phyloP scores from a whole-genome alignment of 2,329 filamentous ascomycete species.

The Ceratocystis diversiconidia region DNA sequence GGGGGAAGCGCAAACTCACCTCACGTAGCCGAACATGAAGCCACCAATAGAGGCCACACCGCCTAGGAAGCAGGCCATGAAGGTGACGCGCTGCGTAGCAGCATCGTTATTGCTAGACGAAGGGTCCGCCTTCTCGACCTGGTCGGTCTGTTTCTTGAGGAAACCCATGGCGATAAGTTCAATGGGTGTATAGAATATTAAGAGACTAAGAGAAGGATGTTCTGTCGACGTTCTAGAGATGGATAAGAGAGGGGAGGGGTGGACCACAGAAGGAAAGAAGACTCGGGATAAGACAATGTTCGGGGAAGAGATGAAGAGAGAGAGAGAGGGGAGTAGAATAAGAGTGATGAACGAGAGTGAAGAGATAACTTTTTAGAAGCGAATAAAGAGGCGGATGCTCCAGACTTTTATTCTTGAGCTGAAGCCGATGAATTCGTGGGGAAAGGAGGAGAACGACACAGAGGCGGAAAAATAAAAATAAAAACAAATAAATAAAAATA shows the following conservation, averaged over 20 bases:
- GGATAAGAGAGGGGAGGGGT: not conserved
- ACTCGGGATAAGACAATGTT: not conserved
- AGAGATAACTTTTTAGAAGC: not conserved
- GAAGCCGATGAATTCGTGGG: conserved; percentile 2
- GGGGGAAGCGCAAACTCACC: conserved; percentile 27
- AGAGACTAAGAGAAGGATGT: too few species aligned
- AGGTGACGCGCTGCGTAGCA: conserved; percentile 26
- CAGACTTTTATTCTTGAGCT: conserved; percentile 16
- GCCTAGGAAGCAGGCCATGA: conserved; percentile 35
- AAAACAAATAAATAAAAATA: not conserved
- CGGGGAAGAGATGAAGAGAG: conserved; percentile 11
- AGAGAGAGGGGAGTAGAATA: conserved; percentile 5
- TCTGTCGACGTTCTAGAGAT: not conserved
- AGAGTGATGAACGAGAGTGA: not conserved
- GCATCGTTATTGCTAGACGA: not conserved
- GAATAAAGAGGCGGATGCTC: conserved; percentile 8
- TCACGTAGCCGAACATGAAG: conserved; percentile 44
- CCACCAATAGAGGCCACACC: conserved; percentile 40
- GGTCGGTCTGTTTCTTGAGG: conserved; percentile 18
- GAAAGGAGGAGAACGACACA: not conserved
- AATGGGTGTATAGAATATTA: not conserved
- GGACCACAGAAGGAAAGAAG: conserved; percentile 3
- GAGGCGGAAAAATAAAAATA: not conserved
- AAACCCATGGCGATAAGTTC: conserved; percentile 13
- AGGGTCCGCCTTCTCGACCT: conserved; percentile 16